Evolutionary conservation across 2,329 filamentous ascomycete species (phyloP).

Genomic region (Beauveria sp.): DNA sequence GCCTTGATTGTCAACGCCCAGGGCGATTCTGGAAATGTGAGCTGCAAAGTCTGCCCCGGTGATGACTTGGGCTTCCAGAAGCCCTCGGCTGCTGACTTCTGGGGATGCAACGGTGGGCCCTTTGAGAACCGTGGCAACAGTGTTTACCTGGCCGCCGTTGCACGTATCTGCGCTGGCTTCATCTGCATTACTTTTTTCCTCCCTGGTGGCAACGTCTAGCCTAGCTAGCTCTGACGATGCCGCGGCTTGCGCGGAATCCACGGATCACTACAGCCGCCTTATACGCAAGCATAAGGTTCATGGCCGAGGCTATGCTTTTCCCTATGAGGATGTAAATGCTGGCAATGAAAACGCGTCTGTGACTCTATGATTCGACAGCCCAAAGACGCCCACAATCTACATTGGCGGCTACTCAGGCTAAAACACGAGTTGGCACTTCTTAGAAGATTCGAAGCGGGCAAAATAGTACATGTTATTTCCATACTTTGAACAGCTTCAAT

Average conservation of each 20-base stretch:
- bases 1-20: constrained; percentile 38
- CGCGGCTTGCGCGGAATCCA: constrained; percentile 22
- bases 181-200: constrained; percentile 37
- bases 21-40: constrained; percentile 27
- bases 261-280: constrained; percentile 51
- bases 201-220: constrained; percentile 39
- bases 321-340: constrained; percentile 61
- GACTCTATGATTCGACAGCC: constrained; percentile 19
- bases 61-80: constrained; percentile 36
- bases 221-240: constrained; percentile 38
- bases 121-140: constrained; percentile 31
- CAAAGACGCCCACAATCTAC: constrained; percentile 22
- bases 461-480: no score
- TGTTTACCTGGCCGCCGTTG: constrained; percentile 34
- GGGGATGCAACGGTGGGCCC: constrained; percentile 42
- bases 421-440: no score
- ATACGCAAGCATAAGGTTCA: constrained; percentile 54
- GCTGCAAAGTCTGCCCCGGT: constrained; percentile 34
- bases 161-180: constrained; percentile 45
- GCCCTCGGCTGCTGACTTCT: constrained; percentile 38
- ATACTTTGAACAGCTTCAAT: background rate
- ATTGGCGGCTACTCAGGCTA: constrained; percentile 16
- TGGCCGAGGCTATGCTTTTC: constrained; percentile 55
- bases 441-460: no score
- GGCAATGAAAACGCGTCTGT: constrained; percentile 44